Base-by-base conservation (phyloP, 805 yeast species). In the Candida mattraensis region DNA sequence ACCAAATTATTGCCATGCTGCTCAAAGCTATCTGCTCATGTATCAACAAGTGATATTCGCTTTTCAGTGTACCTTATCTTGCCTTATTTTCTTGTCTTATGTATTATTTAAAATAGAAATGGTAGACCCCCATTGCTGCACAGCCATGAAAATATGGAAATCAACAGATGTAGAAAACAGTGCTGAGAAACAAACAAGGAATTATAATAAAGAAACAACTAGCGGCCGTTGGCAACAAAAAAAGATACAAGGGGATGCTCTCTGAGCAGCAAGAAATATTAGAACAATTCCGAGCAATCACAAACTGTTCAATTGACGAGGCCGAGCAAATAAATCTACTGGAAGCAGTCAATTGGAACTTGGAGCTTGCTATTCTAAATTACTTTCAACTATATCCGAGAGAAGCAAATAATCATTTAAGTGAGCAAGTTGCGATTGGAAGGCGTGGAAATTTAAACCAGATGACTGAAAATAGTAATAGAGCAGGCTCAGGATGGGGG, bases 331-430 rank as follows among this genome's bases (percentile, higher is more conserved):
- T 51, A 2, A 33, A 31, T 3, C 25, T 53, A 2, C 45, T 57
- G 5, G 50, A 48, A 28, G 13, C 48, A 10, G 27, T 34, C 22
- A 35, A 54, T 26, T 58, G 63, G 63, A 45, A 54, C 33, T 19
- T 56, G 13, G 63, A 58, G 30, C 34, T 47, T 6, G 48, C 60
- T 2, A 29, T 56, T 15, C 37, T 58, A 7, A 27, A 39, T 3
- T 54, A 58, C 30, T 48, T 44, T 32, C 47, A 49, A 18, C 30
- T 44, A 5, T 42, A 51, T 26, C 56, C 61, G 5, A 25, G 39
- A 8, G 42, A 44, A 20, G 51, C 53, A 18, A 35, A 38, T 31
- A 12, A 14, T 15, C 30, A 33, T 7, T 18, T 48, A 20, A 25
- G 33, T 11, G 31, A 13, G 18, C 47, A 40, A 24, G 40, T 31